Base-by-base conservation (phyloP, 441 rosid species). In the Eutrema salsugineum region DNA sequence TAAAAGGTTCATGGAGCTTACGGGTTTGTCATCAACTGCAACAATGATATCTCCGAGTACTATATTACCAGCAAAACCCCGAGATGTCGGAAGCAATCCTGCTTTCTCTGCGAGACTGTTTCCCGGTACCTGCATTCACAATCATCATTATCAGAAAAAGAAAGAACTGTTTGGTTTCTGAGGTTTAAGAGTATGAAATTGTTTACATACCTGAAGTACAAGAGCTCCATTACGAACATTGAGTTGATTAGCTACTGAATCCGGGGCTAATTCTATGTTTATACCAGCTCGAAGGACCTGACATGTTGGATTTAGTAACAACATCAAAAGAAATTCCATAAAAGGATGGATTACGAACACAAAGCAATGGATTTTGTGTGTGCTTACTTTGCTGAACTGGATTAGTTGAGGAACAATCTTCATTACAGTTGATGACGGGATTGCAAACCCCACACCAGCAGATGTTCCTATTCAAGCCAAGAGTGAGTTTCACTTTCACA, bases 381-480 rank as follows among this genome's bases (percentile, higher is more conserved):
- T 77, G 76, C 89, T 84, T 80, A 89, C 97, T 80, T 90, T 94
- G 55, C 97, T 95, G 76, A 85, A 84, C 14, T 88, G 77, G 72
- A 94, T 88, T 68, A 94, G 84, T 72, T 90, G 97, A 57, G 97
- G 99, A 48, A 90, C 97, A 78, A 94, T 91, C 82, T 85, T 94
- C 60, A 87, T 72, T 60, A 94, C 96, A 4, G 97, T 91, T 40
- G 95, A 87, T 49, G 99, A 91, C 0, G 97, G 99, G 50, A 94
- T 94, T 57, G 99, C 99, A 79, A 94, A 94, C 12, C 99, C 97
- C 17, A 94, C 97, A 60, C 99, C 99, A 3, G 97, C 97, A 6
- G 99, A 94, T 70, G 97, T 84, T 54, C 99, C 97, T 91, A 84
- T 66, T 64, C 69, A 38, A 71, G 35, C 50, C 68, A 77, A 22